These are phyloP conservation scores for Mucor velutinosus DNA, from an alignment of 371 early-diverging fungal genomes.

Conservation along the genomic window DNA sequence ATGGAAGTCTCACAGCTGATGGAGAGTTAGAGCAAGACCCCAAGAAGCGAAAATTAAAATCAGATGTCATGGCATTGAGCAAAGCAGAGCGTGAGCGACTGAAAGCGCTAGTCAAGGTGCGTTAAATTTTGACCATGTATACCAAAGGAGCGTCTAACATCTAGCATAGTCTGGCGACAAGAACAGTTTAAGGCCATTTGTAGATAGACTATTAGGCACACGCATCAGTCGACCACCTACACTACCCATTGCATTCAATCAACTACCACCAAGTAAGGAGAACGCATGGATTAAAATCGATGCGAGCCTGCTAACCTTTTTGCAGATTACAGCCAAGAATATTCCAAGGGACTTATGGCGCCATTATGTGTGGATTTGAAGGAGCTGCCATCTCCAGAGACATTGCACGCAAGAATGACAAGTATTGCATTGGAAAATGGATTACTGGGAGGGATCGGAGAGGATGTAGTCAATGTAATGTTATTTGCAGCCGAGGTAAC, in stretches of 20 bases:
- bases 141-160: neutral
- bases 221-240: slow-evolving; percentile 54
- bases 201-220: slow-evolving; percentile 38
- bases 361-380: slow-evolving; percentile 75
- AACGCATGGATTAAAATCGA: neutral
- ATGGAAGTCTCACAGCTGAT: slow-evolving; percentile 43
- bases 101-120: slow-evolving; percentile 61
- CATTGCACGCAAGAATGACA: slow-evolving; percentile 72
- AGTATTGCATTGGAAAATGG: slow-evolving; percentile 76
- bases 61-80: slow-evolving; percentile 72
- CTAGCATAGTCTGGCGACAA: slow-evolving; percentile 33
- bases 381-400: slow-evolving; percentile 69
- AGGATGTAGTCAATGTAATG: slow-evolving; percentile 69
- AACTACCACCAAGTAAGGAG: slow-evolving; percentile 53
- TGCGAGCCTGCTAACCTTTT: neutral
- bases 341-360: slow-evolving; percentile 69
- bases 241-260: slow-evolving; percentile 46
- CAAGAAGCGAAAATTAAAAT: slow-evolving; percentile 63
- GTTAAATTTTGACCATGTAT: neutral
- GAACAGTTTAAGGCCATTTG: slow-evolving; percentile 37
- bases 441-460: slow-evolving; percentile 66
- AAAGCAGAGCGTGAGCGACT: slow-evolving; percentile 73
- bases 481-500: slow-evolving; percentile 72
- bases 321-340: slow-evolving; percentile 59
- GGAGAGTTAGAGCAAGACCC: slow-evolving; percentile 53